Evolutionary conservation across 140 eudicot genomes (phyloP).

Genomic region (Stevia rebaudiana): DNA sequence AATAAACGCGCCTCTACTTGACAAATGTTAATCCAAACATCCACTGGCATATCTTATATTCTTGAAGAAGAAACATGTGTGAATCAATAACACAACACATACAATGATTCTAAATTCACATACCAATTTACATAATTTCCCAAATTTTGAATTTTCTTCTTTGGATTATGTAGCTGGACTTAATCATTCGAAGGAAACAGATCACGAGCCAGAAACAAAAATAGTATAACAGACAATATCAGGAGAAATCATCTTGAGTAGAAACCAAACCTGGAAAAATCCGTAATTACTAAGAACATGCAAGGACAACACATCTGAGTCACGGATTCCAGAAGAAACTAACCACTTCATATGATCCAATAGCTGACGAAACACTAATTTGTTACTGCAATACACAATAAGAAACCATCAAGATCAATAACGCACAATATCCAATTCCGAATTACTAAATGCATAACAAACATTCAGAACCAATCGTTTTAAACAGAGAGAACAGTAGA

Average conservation of each 20-base stretch:
- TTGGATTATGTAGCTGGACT: neutral
- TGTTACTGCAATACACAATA: slow-evolving; percentile 19
- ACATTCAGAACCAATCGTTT: neutral
- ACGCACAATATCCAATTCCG: neutral
- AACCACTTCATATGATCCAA: slow-evolving; percentile 46
- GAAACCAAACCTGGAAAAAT: slow-evolving; percentile 28
- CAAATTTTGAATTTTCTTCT: neutral
- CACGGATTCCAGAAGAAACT: slow-evolving; percentile 30
- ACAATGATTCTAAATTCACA: neutral
- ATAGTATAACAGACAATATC: slow-evolving; percentile 16
- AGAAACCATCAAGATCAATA: slow-evolving; percentile 5
- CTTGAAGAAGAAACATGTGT: neutral
- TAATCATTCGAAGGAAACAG: neutral
- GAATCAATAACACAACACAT: neutral
- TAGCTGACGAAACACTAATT: slow-evolving; percentile 18
- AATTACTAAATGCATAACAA: neutral
- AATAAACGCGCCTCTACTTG: no score
- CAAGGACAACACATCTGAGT: slow-evolving; percentile 40
- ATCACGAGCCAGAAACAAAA: slow-evolving; percentile 16
- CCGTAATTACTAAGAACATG: slow-evolving; percentile 16
- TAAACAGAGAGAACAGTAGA: neutral
- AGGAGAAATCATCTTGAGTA: slow-evolving; percentile 8
- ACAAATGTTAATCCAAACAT: neutral
- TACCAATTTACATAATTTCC: no score
- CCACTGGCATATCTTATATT: neutral